phyloP scores from a whole-genome alignment of 1,284 basidiomycete genomes.

The Ceratobasidium sp. region DNA sequence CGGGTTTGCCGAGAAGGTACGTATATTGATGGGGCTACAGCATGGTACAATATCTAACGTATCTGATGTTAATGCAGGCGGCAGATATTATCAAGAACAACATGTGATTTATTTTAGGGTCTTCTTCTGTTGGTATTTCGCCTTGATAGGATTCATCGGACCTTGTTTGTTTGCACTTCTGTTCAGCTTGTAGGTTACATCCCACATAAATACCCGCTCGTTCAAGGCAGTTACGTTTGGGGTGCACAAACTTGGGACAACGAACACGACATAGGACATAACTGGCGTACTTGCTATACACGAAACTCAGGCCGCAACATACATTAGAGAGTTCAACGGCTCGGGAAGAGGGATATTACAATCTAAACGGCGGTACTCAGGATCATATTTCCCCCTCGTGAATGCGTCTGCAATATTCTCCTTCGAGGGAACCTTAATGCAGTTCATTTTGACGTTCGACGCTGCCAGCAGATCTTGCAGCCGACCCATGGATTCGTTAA shows the following conservation, averaged over 20 bases:
- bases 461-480: neutral
- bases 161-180: neutral
- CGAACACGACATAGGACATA: too few relatives aligned
- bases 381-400: neutral
- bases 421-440: neutral
- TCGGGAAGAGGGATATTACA: neutral
- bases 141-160: neutral
- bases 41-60: too few relatives aligned
- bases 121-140: neutral
- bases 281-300: too few relatives aligned
- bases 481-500: neutral
- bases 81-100: constrained; percentile 37
- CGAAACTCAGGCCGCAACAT: neutral
- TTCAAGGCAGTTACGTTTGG: too few relatives aligned
- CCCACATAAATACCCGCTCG: too few relatives aligned
- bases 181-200: too few relatives aligned
- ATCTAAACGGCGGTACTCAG: neutral
- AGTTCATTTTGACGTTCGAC: neutral
- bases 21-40: neutral
- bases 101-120: neutral
- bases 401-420: constrained; percentile 11
- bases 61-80: neutral
- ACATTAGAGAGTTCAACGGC: neutral
- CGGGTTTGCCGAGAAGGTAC: constrained; percentile 49
- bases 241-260: too few relatives aligned